Percentiles rank a stretch among this genome's conserved stretches.
Evolutionary conservation across 495 filamentous ascomycete species (phyloP).

Genomic region (Arthonia radiata): DNA sequence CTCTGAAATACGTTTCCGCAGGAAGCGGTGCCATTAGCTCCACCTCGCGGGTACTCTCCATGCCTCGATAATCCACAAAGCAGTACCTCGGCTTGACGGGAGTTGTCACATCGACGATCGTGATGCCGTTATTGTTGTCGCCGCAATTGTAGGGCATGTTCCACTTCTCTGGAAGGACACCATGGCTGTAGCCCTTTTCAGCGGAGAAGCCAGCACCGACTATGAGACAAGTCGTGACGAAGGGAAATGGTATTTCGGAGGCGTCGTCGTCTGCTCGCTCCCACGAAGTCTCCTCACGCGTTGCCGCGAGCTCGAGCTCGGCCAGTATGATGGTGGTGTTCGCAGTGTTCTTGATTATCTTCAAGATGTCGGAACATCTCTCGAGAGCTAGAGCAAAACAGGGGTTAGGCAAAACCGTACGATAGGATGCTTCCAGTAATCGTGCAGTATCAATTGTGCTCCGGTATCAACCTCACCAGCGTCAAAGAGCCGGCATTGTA

Average conservation of each 20-base stretch:
- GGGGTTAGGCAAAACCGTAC: too few species aligned
- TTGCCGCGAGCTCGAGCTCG: slow-evolving; percentile 2
- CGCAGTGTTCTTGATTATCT: not conserved
- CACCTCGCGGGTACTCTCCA: too few species aligned
- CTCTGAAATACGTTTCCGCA: too few species aligned
- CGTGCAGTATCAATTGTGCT: too few species aligned
- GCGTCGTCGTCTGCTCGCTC: not conserved
- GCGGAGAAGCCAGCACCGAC: slow-evolving; percentile 1
- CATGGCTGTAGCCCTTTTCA: not conserved
- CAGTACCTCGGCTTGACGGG: slow-evolving; percentile 1
- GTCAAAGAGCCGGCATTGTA: too few species aligned
- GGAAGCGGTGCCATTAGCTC: too few species aligned
- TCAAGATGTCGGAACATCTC: not conserved
- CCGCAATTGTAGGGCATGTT: slow-evolving; percentile 3
- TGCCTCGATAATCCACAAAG: too few species aligned
- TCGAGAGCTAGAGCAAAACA: too few species aligned
- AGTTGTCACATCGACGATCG: slow-evolving; percentile 4
- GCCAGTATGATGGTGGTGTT: slow-evolving; percentile 1
- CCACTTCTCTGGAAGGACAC: not conserved
- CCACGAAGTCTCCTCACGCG: slow-evolving; percentile 1
- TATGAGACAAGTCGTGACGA: slow-evolving; percentile 4
- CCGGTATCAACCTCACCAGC: too few species aligned
- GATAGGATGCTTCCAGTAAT: too few species aligned
- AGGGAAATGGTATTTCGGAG: slow-evolving; percentile 1
- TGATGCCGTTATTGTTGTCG: slow-evolving; percentile 6